Evolutionary conservation across 1,139 yeast genomes (phyloP).

Genomic region (Zygoascus sp.): DNA sequence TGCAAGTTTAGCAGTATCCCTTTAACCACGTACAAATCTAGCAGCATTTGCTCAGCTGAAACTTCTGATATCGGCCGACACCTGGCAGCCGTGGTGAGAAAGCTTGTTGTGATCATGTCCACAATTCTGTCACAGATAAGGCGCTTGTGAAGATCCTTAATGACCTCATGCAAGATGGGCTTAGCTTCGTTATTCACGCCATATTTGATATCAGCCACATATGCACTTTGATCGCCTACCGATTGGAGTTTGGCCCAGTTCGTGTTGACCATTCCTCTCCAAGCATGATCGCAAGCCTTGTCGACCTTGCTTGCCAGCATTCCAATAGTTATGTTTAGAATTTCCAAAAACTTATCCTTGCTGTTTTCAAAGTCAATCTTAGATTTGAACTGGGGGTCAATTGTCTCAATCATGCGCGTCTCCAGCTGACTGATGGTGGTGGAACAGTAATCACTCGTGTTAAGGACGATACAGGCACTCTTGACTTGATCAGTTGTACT

Average conservation of each 20-base stretch:
- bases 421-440: constrained; percentile 73
- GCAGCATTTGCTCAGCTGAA: constrained; percentile 74
- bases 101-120: constrained; percentile 58
- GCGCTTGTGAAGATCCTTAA: constrained; percentile 66
- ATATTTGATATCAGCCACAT: constrained; percentile 54
- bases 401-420: constrained; percentile 52
- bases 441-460: constrained; percentile 87
- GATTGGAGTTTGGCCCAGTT: constrained; percentile 66
- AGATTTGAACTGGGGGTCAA: constrained; percentile 40
- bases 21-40: constrained; percentile 66
- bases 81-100: constrained; percentile 52
- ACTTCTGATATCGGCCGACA: constrained; percentile 62
- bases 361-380: constrained; percentile 50
- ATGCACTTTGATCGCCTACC: constrained; percentile 68
- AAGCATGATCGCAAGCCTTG: constrained; percentile 59
- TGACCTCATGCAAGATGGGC: constrained; percentile 54
- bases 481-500: constrained; percentile 55
- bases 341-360: constrained; percentile 51
- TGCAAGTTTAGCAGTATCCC: constrained; percentile 53
- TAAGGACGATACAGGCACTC: constrained; percentile 66
- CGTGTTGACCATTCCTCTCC: constrained; percentile 81
- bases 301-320: constrained; percentile 56
- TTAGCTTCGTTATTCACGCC: constrained; percentile 46
- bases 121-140: constrained; percentile 73
- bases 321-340: constrained; percentile 57